Evolutionary conservation across 148 eudicot species (phyloP).

Genomic region (Polygonum maritimum): DNA sequence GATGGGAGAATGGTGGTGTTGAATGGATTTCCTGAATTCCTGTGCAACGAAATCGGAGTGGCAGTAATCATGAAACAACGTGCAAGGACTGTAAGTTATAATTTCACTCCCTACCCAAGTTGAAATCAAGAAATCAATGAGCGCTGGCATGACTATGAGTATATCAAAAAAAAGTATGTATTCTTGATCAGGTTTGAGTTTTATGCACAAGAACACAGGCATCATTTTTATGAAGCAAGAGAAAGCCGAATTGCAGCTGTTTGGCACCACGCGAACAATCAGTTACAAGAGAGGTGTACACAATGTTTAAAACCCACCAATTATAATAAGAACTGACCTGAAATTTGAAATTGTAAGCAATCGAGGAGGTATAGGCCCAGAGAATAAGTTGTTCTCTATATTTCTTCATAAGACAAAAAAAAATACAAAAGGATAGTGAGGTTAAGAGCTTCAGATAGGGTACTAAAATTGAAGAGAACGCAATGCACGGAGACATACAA

Average conservation of each 20-base stretch:
- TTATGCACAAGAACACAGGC: neutral
- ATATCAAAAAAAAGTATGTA: neutral
- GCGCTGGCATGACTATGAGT: neutral
- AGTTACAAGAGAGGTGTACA: neutral
- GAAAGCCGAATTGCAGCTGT: neutral
- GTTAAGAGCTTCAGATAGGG: conserved; percentile 18
- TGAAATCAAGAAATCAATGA: no score
- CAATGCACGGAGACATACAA: conserved; percentile 23
- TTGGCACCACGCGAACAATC: neutral
- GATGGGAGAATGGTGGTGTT: conserved; percentile 64
- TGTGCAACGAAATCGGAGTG: conserved; percentile 22
- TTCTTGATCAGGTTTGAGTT: neutral
- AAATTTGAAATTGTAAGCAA: conserved; percentile 47
- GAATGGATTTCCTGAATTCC: conserved; percentile 77
- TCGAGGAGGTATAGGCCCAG: conserved; percentile 50
- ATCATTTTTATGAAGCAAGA: neutral
- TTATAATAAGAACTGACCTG: conserved; percentile 27
- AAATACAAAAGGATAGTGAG: neutral
- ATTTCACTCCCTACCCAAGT: neutral
- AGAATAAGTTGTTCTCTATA: conserved; percentile 43
- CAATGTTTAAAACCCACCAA: neutral
- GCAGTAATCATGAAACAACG: neutral
- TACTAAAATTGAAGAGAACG: neutral
- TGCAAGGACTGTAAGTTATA: neutral
- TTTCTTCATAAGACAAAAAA: conserved; percentile 24